These are phyloP conservation scores for Neostapfia colusana DNA, from an alignment of 176 grass and related monocot species.

Conservation along the genomic window DNA sequence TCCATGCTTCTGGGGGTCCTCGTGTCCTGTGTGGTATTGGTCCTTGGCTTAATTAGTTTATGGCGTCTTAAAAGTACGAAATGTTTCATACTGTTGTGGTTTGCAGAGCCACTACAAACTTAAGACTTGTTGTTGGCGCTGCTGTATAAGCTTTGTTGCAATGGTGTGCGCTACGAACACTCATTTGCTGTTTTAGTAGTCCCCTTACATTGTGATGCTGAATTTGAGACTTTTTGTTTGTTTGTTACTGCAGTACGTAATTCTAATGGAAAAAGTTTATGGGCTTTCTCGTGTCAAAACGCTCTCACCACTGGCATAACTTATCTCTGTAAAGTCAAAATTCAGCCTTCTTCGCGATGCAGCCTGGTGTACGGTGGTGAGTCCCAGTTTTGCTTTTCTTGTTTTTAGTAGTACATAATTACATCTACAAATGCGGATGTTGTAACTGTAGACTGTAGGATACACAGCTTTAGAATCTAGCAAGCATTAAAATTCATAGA, in stretches of 20 bases:
- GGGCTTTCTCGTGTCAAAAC: neutral
- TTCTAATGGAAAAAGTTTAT: neutral
- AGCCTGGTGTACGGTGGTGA: neutral
- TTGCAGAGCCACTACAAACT: constrained; percentile 17
- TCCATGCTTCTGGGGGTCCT: neutral
- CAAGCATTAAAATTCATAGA: neutral
- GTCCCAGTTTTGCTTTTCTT: neutral
- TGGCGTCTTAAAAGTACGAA: constrained; percentile 25
- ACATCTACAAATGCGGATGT: neutral
- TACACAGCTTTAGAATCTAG: neutral
- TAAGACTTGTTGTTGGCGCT: neutral
- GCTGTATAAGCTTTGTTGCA: constrained; percentile 15
- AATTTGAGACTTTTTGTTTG: neutral
- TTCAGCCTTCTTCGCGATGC: too few relatives aligned
- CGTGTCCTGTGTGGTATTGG: constrained; percentile 25
- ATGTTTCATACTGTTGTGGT: constrained; percentile 13
- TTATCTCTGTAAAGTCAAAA: neutral
- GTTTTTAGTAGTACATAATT: neutral
- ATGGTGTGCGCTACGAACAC: constrained; percentile 21
- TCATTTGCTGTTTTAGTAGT: neutral
- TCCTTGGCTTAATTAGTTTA: constrained; percentile 64
- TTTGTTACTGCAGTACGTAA: neutral
- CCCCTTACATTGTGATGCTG: neutral
- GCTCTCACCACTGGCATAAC: neutral
- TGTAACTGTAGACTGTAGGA: neutral